Evolutionary conservation across 2,329 filamentous ascomycete species (phyloP).

Genomic region (Verticillium nonalfalfae): DNA sequence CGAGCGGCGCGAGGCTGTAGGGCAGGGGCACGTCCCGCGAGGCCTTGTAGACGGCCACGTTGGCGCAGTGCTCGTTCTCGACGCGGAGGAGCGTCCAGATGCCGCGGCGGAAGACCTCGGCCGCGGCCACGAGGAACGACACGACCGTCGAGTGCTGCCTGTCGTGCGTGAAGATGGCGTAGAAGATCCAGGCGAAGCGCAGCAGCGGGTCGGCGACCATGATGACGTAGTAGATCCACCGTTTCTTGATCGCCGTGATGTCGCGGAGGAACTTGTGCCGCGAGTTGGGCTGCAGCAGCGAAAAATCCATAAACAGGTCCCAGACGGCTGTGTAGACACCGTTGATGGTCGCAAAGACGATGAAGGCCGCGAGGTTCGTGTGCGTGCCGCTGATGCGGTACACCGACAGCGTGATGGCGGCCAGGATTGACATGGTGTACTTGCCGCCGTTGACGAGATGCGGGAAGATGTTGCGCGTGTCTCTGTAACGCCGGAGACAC

Average conservation of each 20-base stretch:
- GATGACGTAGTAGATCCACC: constrained; percentile 80
- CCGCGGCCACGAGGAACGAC: constrained; percentile 71
- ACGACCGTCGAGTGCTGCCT: constrained; percentile 77
- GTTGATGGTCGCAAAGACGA: constrained; percentile 76
- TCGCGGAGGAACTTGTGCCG: constrained; percentile 65
- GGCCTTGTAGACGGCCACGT: constrained; percentile 85
- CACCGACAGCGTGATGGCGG: constrained; percentile 71
- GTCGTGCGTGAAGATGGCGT: constrained; percentile 74
- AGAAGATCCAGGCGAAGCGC: constrained; percentile 92
- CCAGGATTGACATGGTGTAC: constrained; percentile 77
- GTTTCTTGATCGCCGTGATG: constrained; percentile 69
- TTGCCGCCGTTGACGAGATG: constrained; percentile 91
- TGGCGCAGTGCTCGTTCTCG: constrained; percentile 95
- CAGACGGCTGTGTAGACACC: constrained; percentile 80
- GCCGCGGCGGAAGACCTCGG: constrained; percentile 77
- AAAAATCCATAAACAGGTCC: constrained; percentile 97
- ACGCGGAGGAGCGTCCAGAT: constrained; percentile 92
- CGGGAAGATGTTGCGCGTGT: constrained; percentile 83
- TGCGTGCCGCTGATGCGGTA: constrained; percentile 66
- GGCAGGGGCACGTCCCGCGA: constrained; percentile 82
- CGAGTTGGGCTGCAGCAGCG: constrained; percentile 71
- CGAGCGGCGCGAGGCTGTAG: constrained; percentile 55
- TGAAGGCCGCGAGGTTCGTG: constrained; percentile 62
- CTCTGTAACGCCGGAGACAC: constrained; percentile 81
- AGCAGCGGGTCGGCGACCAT: constrained; percentile 80